phyloP scores from a whole-genome alignment of 2,329 filamentous ascomycete genomes.

The Botrytis byssoidea region DNA sequence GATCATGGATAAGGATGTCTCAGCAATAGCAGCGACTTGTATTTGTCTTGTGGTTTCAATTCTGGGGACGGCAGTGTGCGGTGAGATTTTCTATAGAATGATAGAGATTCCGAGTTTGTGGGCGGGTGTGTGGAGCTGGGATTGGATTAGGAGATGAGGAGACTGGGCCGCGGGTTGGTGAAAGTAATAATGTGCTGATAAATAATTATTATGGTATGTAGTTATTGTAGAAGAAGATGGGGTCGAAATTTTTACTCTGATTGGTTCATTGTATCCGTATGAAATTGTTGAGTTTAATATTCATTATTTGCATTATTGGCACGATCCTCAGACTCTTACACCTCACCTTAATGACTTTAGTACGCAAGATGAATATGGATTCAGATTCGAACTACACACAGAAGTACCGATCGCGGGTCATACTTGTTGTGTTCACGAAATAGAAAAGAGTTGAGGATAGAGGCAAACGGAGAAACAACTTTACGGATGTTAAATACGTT shows the following conservation, averaged over 20 bases:
- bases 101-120: conserved; percentile 24
- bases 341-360: too few relatives aligned
- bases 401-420: too few relatives aligned
- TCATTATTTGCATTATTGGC: fast-evolving
- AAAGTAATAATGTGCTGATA: neutral
- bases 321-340: neutral
- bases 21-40: neutral
- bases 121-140: conserved; percentile 19
- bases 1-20: neutral
- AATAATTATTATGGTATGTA: too few relatives aligned
- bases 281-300: neutral
- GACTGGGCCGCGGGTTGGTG: neutral
- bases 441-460: neutral
- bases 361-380: too few relatives aligned
- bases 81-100: conserved; percentile 24
- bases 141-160: conserved; percentile 16
- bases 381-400: fast-evolving
- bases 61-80: neutral
- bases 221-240: neutral
- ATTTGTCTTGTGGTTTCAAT: neutral
- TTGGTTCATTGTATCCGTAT: neutral
- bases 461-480: neutral
- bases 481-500: neutral
- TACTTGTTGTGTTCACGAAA: neutral
- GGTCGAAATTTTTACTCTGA: too few relatives aligned